Evolutionary conservation across 1,284 basidiomycete species (phyloP).

Genomic region (Thecaphora thlaspeos): DNA sequence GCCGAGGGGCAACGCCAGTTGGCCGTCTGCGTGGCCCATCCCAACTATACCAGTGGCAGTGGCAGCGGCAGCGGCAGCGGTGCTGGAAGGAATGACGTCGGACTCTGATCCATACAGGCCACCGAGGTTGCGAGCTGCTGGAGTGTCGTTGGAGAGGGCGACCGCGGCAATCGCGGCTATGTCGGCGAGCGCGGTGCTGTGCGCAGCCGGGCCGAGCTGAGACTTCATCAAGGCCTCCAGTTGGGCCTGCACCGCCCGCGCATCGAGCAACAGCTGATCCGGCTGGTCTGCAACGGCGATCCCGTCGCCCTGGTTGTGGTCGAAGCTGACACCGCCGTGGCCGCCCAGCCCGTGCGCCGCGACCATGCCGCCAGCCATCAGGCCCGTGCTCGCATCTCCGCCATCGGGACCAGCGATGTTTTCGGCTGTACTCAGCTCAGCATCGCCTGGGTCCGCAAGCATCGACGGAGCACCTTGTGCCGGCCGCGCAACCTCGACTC

Average conservation of each 20-base stretch:
- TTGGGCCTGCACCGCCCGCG: slow-evolving; percentile 27
- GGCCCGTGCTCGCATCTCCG: background rate
- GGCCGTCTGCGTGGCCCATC: too few species aligned
- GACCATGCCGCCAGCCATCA: background rate
- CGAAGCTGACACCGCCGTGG: too few species aligned
- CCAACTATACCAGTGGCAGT: too few species aligned
- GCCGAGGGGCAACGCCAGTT: too few species aligned
- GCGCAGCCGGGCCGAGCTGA: background rate
- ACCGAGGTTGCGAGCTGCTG: background rate
- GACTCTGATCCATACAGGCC: too few species aligned
- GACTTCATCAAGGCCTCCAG: slow-evolving; percentile 28
- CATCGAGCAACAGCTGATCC: slow-evolving; percentile 12
- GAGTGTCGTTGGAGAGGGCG: slow-evolving; percentile 1
- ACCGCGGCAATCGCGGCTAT: background rate
- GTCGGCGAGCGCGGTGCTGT: background rate
- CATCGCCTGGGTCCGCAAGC: too few species aligned
- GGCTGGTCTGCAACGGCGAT: background rate
- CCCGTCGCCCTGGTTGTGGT: background rate
- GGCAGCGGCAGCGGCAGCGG: background rate
- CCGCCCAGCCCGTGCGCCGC: background rate
- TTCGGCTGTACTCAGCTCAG: background rate
- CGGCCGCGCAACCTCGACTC: too few species aligned
- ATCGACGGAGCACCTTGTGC: too few species aligned
- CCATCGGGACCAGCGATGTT: background rate
- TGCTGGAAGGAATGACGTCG: too few species aligned